Base-by-base conservation (phyloP, 139 green algal genomes). In the Volvox reticuliferus region DNA sequence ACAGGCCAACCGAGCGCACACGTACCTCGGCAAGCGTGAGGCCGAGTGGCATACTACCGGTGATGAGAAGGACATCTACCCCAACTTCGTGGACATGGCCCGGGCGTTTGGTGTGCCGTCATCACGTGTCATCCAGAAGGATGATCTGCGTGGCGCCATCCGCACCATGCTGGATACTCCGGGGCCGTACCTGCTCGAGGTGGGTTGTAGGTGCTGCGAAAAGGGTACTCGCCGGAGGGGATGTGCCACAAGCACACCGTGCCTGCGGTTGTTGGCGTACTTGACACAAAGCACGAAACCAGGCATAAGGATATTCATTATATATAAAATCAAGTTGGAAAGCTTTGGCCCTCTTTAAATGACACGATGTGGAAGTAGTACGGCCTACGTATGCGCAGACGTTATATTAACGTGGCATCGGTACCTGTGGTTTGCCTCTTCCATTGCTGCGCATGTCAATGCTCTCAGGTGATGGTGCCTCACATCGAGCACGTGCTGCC, bases 401-500 rank as follows among this genome's bases (percentile, higher is more conserved):
- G n/a, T n/a, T n/a, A n/a, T 55, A 55, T 55, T 55, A 55, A 55
- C 44, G 9, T 14, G 9, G 44, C 9, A 55, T 55, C 9, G 44
- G 44, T 55, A 55, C 9, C 44, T 55, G 44, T 55, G 44, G 44
- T 9, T 55, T 9, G 44, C 44, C 44, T 55, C 44, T 55, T 55
- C 44, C 5, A 55, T 9, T 55, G 44, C 44, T 55, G 44, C 44
- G 5, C 5, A 55, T 55, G 9, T 73, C 3, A 24, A 73, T 73
- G 65, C 65, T 28, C 21, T 26, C 75, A 94, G 92, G 94, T 99
- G 14, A 99, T 99, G 96, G 98, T 99, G 76, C 98, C 98, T 0
- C 98, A 99, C 94, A 97, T 99, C 62, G 97, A 99, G 95, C 98
- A 99, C 91, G 98, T 99, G 88, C 94, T 99, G 96, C 98, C 98